phyloP scores from a whole-genome alignment of 73 alveolate genomes.

The Paramecium primaurelia region DNA sequence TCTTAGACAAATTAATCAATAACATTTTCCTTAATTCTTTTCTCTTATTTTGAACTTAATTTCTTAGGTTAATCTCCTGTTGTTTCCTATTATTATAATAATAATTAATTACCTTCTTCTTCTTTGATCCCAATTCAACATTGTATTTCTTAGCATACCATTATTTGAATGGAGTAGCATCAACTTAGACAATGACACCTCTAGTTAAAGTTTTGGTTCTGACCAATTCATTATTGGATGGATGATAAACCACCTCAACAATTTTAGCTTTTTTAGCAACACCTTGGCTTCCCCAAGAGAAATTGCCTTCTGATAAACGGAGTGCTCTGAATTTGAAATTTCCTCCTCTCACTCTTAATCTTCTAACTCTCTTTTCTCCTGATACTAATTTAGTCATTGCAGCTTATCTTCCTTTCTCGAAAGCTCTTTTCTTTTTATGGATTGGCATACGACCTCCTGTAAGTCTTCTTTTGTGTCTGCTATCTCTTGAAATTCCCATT shows the following conservation, averaged over 20 bases:
- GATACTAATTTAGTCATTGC: conserved; percentile 82
- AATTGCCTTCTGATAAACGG: conserved; percentile 92
- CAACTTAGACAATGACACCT: conserved; percentile 92
- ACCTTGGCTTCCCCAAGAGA: conserved; percentile 90
- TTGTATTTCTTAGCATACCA: conserved; percentile 88
- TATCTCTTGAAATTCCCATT: conserved; percentile 97
- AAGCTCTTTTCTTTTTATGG: conserved; percentile 97
- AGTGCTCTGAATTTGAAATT: conserved; percentile 92
- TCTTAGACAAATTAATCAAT: conserved; percentile 79
- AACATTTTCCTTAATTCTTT: conserved; percentile 67
- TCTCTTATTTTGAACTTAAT: conserved; percentile 72
- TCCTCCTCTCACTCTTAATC: conserved; percentile 91
- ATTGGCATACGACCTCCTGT: conserved; percentile 99
- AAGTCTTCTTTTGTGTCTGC: conserved; percentile 94
- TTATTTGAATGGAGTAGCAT: conserved; percentile 96
- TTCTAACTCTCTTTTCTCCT: conserved; percentile 61
- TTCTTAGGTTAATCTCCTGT: conserved; percentile 64
- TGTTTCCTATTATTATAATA: neutral
- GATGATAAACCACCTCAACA: conserved; percentile 94
- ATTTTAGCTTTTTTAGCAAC: conserved; percentile 73
- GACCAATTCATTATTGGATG: conserved; percentile 97
- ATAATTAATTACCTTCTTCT: conserved; percentile 49
- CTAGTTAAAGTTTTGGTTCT: conserved; percentile 97
- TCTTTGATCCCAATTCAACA: conserved; percentile 79
- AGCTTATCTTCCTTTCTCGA: conserved; percentile 95